phyloP scores from a whole-genome alignment of 164 flowering plant species.

The Vitis labrusca region DNA sequence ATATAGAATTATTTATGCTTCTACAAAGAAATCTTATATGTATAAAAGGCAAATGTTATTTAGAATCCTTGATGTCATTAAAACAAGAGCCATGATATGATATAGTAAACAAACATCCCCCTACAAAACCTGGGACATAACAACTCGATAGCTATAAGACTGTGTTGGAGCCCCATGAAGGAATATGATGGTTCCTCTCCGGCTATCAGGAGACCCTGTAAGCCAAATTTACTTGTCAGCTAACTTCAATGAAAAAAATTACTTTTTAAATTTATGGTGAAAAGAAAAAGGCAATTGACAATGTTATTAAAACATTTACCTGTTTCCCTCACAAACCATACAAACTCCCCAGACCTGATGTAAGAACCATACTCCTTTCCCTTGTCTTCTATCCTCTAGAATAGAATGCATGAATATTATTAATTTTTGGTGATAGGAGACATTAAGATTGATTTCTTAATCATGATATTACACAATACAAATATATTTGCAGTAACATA shows the following conservation, averaged over 20 bases:
- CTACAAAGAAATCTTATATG: not conserved
- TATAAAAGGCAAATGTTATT: not conserved
- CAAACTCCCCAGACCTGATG: conserved; percentile 63
- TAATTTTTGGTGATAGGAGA: not conserved
- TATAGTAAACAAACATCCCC: not conserved
- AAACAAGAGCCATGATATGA: not conserved
- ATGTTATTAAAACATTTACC: conserved; percentile 35
- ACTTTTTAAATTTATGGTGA: not conserved
- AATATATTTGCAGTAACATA: not conserved
- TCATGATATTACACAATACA: not conserved
- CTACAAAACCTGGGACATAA: conserved; percentile 78
- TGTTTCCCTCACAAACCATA: conserved; percentile 98
- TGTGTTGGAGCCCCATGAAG: conserved; percentile 99
- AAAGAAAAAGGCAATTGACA: not conserved
- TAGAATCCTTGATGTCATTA: not conserved
- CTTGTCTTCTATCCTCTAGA: conserved; percentile 89
- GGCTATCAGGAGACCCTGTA: conserved; percentile 66
- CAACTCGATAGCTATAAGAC: conserved; percentile 86
- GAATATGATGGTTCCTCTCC: conserved; percentile 80
- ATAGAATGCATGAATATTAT: conserved; percentile 8
- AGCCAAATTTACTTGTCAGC: not conserved
- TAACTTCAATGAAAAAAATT: not conserved
- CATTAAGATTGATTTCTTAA: not conserved
- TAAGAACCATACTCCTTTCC: conserved; percentile 81
- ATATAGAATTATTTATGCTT: not conserved